Conservation (phyloP, 176 grass and related monocot species). For the Lolium multiflorum region DNA sequence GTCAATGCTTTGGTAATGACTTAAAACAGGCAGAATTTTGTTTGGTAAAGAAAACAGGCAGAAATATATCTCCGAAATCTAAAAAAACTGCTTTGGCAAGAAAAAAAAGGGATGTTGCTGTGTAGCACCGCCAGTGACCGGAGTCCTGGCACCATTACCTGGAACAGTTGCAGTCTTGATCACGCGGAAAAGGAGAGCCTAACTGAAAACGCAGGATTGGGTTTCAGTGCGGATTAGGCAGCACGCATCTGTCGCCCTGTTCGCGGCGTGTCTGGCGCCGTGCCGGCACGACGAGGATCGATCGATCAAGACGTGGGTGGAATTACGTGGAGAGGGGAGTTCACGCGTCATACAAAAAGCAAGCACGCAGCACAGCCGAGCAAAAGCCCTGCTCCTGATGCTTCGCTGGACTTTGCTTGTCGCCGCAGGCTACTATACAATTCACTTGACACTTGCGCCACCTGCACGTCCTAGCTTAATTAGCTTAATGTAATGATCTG, state of each 20-base stretch:
- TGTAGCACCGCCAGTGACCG: too few species aligned
- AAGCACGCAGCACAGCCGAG: neutral
- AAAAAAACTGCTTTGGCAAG: too few species aligned
- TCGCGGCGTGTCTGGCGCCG: slow-evolving; percentile 25
- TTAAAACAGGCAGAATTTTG: too few species aligned
- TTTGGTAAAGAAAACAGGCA: too few species aligned
- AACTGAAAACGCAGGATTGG: neutral
- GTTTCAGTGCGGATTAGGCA: neutral
- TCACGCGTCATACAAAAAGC: slow-evolving; percentile 42
- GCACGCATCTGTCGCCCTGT: neutral
- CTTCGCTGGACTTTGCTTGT: neutral
- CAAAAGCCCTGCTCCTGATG: neutral
- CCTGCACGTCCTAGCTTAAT: neutral
- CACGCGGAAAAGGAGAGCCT: neutral
- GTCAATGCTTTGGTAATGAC: too few species aligned
- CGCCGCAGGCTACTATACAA: neutral
- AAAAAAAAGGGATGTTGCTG: too few species aligned
- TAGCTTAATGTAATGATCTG: too few species aligned
- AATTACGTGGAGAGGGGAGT: slow-evolving; percentile 41
- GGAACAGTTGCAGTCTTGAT: neutral
- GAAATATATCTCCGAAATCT: too few species aligned
- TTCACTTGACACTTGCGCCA: neutral
- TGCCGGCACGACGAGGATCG: slow-evolving; percentile 28
- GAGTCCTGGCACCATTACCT: too few species aligned
- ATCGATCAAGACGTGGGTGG: neutral